These are phyloP conservation scores for Moricandia arvensis DNA, from an alignment of 345 rosid species.

Conservation along the genomic window DNA sequence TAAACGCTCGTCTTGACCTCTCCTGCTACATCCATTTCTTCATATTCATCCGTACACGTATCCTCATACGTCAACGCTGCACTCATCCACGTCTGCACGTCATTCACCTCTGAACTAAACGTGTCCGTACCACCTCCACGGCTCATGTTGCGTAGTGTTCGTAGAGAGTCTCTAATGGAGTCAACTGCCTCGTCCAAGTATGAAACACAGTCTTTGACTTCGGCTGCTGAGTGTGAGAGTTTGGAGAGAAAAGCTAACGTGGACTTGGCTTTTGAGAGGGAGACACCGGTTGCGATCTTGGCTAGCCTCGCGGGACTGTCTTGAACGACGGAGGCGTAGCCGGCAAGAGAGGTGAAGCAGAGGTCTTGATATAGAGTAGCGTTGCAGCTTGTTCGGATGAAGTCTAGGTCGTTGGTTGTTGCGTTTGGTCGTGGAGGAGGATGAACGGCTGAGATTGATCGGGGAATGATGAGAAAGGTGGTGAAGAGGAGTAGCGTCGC, in stretches of 20 bases:
- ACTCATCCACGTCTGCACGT: conserved; percentile 93
- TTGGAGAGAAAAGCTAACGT: conserved; percentile 54
- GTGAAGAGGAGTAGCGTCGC: conserved; percentile 32
- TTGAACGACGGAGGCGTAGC: conserved; percentile 55
- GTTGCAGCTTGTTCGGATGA: conserved; percentile 78
- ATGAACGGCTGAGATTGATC: conserved; percentile 32
- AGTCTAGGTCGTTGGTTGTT: conserved; percentile 45
- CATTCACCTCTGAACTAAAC: conserved; percentile 70
- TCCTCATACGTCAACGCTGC: conserved; percentile 88
- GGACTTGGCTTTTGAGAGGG: conserved; percentile 26
- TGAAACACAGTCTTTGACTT: conserved; percentile 76
- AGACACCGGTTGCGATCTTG: conserved; percentile 13
- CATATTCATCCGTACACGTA: conserved; percentile 78
- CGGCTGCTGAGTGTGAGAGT: conserved; percentile 55
- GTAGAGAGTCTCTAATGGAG: conserved; percentile 70
- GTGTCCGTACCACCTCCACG: conserved; percentile 31
- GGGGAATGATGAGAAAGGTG: conserved; percentile 36
- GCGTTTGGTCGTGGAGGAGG: conserved; percentile 10
- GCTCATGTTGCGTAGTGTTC: conserved; percentile 59
- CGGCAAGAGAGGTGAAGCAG: conserved; percentile 66
- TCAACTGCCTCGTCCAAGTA: conserved; percentile 81
- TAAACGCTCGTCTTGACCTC: conserved; percentile 48
- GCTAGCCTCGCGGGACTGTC: conserved; percentile 63
- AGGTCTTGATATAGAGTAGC: conserved; percentile 74
- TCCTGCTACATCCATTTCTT: conserved; percentile 37